These are phyloP conservation scores for Pleurotus citrinopileatus DNA, from an alignment of 768 basidiomycete species.

Conservation along the genomic window DNA sequence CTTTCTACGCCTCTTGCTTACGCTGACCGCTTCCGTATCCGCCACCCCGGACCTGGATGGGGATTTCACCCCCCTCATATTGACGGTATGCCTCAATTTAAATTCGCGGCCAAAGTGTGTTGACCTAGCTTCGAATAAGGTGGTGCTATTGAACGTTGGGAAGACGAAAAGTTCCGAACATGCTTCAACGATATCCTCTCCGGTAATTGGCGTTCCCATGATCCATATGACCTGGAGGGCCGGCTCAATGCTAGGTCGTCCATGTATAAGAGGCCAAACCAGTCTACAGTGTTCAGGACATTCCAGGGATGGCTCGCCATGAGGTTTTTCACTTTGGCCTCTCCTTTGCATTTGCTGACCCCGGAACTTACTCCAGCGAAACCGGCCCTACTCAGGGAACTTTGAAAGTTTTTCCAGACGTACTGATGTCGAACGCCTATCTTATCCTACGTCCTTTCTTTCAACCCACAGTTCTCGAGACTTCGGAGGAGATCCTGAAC, in stretches of 20 bases:
- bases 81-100: slow-evolving; percentile 17
- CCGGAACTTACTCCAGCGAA: slow-evolving; percentile 35
- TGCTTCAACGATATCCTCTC: slow-evolving; percentile 50
- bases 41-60: slow-evolving; percentile 54
- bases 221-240: slow-evolving; percentile 51
- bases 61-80: slow-evolving; percentile 27
- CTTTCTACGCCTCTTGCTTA: slow-evolving; percentile 52
- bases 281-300: slow-evolving; percentile 39
- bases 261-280: slow-evolving; percentile 42
- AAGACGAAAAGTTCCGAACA: slow-evolving; percentile 43
- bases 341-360: background rate
- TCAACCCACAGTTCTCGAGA: slow-evolving; percentile 34
- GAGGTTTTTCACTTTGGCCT: slow-evolving; percentile 32
- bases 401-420: slow-evolving; percentile 53
- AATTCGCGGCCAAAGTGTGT: slow-evolving; percentile 13
- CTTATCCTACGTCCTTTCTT: slow-evolving; percentile 66
- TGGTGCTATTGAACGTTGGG: slow-evolving; percentile 62
- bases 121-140: slow-evolving; percentile 32
- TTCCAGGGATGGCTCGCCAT: slow-evolving; percentile 63
- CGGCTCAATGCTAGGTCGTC: slow-evolving; percentile 50
- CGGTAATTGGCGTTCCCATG: slow-evolving; percentile 50
- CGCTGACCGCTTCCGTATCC: slow-evolving; percentile 62
- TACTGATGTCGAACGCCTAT: slow-evolving; percentile 57
- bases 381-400: slow-evolving; percentile 57
- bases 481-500: slow-evolving; percentile 32